These are phyloP conservation scores for Melampsora americana DNA, from an alignment of 1,284 basidiomycete genomes.

Conservation along the genomic window DNA sequence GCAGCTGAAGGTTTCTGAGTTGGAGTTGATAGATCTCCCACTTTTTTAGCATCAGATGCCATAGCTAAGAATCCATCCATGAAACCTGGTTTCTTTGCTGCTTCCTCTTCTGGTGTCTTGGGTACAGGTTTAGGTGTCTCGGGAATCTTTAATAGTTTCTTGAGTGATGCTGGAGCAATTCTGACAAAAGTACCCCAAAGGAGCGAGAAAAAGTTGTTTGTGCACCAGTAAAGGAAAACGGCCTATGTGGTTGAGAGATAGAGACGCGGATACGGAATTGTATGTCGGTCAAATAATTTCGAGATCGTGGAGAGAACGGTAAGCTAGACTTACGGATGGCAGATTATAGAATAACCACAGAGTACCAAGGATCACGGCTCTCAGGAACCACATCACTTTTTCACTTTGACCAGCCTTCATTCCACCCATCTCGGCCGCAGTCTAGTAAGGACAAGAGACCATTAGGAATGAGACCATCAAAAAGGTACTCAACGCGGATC, in stretches of 20 bases:
- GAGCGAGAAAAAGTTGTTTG: conserved; percentile 36
- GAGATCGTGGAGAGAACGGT: background rate
- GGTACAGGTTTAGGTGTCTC: conserved; percentile 13
- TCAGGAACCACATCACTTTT: conserved; percentile 33
- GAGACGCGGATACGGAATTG: background rate
- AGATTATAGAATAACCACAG: conserved; percentile 36
- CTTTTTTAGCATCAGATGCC: background rate
- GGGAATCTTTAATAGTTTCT: conserved; percentile 15
- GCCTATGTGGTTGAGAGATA: conserved; percentile 22
- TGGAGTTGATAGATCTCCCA: background rate
- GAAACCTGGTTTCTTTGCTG: conserved; percentile 18
- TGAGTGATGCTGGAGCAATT: conserved; percentile 12
- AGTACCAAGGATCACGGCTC: conserved; percentile 24
- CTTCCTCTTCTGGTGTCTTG: background rate
- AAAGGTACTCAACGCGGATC: background rate
- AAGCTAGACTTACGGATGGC: conserved; percentile 28
- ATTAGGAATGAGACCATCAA: background rate
- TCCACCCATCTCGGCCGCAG: conserved; percentile 38
- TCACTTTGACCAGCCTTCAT: conserved; percentile 31
- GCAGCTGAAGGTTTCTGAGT: no score
- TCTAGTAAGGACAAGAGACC: background rate
- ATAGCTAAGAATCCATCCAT: conserved; percentile 28
- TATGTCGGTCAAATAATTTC: background rate
- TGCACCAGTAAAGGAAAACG: conserved; percentile 38
- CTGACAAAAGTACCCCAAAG: conserved; percentile 31